A percentile compares a stretch with the other conserved stretches of the same genome.
These are phyloP conservation scores for Gliomastix tumulicola DNA, from an alignment of 2,329 filamentous ascomycete species.

Conservation along the genomic window DNA sequence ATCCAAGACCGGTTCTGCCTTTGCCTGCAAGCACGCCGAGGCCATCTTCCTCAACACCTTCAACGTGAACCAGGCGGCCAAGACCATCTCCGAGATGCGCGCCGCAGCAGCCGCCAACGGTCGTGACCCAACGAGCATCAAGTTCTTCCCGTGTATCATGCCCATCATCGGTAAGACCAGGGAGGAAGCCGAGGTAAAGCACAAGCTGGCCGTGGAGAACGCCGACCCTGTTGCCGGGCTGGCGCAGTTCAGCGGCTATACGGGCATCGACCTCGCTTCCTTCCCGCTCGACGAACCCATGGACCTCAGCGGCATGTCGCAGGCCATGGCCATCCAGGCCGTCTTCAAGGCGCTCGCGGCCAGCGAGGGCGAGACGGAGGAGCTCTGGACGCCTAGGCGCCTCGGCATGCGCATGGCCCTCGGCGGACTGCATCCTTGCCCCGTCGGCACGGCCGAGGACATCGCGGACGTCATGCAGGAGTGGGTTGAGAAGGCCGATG, in stretches of 20 bases:
- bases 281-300: slow-evolving; percentile 53
- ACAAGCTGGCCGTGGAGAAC: slow-evolving; percentile 41
- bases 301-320: slow-evolving; percentile 36
- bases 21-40: slow-evolving; percentile 52
- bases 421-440: slow-evolving; percentile 18
- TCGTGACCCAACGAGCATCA: slow-evolving; percentile 48
- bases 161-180: slow-evolving; percentile 41
- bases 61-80: slow-evolving; percentile 24
- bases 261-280: slow-evolving; percentile 51
- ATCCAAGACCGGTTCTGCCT: slow-evolving; percentile 47
- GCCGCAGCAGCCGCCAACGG: slow-evolving; percentile 35
- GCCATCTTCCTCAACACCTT: slow-evolving; percentile 53
- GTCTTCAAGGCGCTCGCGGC: slow-evolving; percentile 36
- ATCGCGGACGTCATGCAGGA: slow-evolving; percentile 23
- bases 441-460: slow-evolving; percentile 18
- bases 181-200: slow-evolving; percentile 45
- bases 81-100: slow-evolving; percentile 44
- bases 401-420: slow-evolving; percentile 23
- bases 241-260: slow-evolving; percentile 50
- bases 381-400: slow-evolving; percentile 20
- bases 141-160: slow-evolving; percentile 45
- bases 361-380: slow-evolving; percentile 35
- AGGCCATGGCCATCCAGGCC: slow-evolving; percentile 39
- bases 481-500: slow-evolving; percentile 11
- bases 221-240: slow-evolving; percentile 45